Evolutionary conservation across 257 asterid genomes (phyloP).

Genomic region (Cynanchum wilfordii): DNA sequence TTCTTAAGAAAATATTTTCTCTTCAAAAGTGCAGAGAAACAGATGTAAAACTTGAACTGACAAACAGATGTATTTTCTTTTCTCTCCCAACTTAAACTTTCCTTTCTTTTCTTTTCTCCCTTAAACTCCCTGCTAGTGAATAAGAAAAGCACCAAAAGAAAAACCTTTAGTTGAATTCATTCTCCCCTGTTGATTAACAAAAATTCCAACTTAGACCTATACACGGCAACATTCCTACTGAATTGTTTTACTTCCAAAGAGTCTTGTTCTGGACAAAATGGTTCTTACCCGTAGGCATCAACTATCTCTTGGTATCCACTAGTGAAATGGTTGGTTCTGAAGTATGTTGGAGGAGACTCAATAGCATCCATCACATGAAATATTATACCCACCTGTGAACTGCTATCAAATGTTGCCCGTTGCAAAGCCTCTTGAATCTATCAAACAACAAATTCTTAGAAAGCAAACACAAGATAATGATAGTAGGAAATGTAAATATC

Average conservation of each 20-base stretch:
- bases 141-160: neutral
- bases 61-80: too few species aligned
- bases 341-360: conserved; percentile 92
- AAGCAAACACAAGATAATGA: conserved; percentile 17
- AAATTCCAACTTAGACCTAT: neutral
- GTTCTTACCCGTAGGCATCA: conserved; percentile 95
- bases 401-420: conserved; percentile 92
- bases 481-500: conserved; percentile 13
- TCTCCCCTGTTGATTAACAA: neutral
- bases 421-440: conserved; percentile 94
- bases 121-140: too few species aligned
- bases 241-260: neutral
- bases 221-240: neutral
- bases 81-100: too few species aligned
- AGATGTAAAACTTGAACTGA: too few species aligned
- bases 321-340: conserved; percentile 74
- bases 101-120: too few species aligned
- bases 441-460: conserved; percentile 23
- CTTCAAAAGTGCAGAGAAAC: too few species aligned
- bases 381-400: conserved; percentile 85
- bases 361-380: conserved; percentile 85
- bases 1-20: too few species aligned
- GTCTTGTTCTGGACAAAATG: neutral
- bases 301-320: conserved; percentile 93
- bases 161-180: neutral